Conservation (phyloP, 176 grass and related monocot genomes). For the Oryza glumipatula region DNA sequence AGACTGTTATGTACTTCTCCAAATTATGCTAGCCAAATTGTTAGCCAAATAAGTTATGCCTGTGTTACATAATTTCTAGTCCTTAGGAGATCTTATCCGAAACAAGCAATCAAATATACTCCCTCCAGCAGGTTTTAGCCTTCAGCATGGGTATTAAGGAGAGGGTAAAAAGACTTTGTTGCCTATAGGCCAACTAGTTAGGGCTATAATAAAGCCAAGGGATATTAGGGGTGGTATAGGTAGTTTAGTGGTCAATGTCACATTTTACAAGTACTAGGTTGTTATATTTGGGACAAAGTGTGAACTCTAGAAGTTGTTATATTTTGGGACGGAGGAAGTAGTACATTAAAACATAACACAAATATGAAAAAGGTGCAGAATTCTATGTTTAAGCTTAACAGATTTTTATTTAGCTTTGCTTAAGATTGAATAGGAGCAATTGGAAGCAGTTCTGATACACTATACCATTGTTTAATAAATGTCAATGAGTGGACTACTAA, state of each 20-base stretch:
- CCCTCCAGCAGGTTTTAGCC: no score
- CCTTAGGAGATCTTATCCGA: neutral
- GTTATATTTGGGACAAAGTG: no score
- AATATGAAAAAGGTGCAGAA: neutral
- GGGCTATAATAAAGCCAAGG: no score
- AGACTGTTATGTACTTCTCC: neutral
- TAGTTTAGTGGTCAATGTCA: no score
- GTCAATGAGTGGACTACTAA: constrained; percentile 26
- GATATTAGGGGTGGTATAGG: no score
- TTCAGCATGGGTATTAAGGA: no score
- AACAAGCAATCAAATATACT: neutral
- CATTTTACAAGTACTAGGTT: no score
- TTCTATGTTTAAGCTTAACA: constrained; percentile 4
- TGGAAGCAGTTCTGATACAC: neutral
- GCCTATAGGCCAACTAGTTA: no score
- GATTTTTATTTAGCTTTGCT: neutral
- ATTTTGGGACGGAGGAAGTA: no score
- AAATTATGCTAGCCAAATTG: neutral
- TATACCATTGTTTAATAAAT: constrained; percentile 16
- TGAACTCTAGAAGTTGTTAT: no score
- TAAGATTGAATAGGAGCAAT: neutral
- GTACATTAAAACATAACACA: neutral
- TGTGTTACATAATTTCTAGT: neutral
- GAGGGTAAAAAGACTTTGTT: no score
- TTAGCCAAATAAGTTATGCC: no score